phyloP scores from a whole-genome alignment of 2,329 filamentous ascomycete genomes.

The Talaromyces sp. region DNA sequence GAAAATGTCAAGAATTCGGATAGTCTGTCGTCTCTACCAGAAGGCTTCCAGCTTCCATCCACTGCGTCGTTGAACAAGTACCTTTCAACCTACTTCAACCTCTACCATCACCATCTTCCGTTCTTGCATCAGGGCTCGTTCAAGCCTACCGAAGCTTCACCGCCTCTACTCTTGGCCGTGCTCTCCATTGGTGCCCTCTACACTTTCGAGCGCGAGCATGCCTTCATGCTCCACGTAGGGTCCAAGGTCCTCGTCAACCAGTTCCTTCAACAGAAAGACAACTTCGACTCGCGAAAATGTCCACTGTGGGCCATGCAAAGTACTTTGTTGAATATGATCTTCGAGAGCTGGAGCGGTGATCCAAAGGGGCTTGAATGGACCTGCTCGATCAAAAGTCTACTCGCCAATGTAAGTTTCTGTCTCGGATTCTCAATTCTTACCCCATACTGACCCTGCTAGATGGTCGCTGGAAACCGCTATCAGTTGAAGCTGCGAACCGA shows the following conservation, averaged over 20 bases:
- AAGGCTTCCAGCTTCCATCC: slow-evolving; percentile 82
- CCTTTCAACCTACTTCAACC: slow-evolving; percentile 89
- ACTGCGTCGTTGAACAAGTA: slow-evolving; percentile 82
- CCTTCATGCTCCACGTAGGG: slow-evolving; percentile 94
- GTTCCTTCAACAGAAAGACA: slow-evolving; percentile 96
- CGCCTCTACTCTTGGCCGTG: slow-evolving; percentile 79
- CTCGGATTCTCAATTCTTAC: slow-evolving; percentile 20
- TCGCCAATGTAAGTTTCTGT: slow-evolving; percentile 62
- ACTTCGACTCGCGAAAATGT: slow-evolving; percentile 96
- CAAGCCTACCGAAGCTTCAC: slow-evolving; percentile 70
- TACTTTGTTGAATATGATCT: slow-evolving; percentile 95
- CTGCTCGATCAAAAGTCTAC: slow-evolving; percentile 94
- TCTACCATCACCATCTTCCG: slow-evolving; percentile 94
- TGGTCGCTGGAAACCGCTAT: slow-evolving; percentile 96
- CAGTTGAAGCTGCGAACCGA: slow-evolving; percentile 92
- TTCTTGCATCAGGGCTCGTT: slow-evolving; percentile 94
- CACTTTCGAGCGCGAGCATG: slow-evolving; percentile 94
- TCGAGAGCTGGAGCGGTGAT: slow-evolving; percentile 98
- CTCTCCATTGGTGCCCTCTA: slow-evolving; percentile 94
- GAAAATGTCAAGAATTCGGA: slow-evolving; percentile 81
- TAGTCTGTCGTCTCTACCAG: slow-evolving; percentile 73
- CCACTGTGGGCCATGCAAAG: slow-evolving; percentile 98
- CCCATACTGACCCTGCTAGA: slow-evolving; percentile 39
- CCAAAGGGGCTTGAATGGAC: slow-evolving; percentile 97
- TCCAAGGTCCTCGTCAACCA: slow-evolving; percentile 97